Percentiles rank a stretch among this genome's conserved stretches.
phyloP scores from a whole-genome alignment of 2,329 filamentous ascomycete species.

The Decorospora gaudefroyi region DNA sequence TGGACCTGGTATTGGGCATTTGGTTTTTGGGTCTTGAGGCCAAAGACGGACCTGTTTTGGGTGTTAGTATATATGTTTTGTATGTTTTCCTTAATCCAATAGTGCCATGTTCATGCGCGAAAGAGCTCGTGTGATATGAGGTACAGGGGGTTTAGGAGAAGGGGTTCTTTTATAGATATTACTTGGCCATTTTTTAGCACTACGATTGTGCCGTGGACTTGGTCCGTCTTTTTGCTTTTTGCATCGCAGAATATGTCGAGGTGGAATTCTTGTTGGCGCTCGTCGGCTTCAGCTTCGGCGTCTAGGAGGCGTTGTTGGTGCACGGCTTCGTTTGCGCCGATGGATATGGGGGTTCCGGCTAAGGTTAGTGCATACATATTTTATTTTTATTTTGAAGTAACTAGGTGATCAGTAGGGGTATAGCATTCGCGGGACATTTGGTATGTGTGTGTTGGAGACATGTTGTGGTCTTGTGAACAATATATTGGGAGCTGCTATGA shows the following conservation, averaged over 20 bases:
- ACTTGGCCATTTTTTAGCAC: slow-evolving; percentile 54
- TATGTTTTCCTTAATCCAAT: no score
- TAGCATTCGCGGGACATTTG: not conserved
- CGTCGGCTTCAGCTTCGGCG: slow-evolving; percentile 53
- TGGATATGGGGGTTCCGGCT: slow-evolving; percentile 53
- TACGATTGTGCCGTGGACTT: slow-evolving; percentile 51
- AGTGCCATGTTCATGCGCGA: no score
- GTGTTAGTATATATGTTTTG: not conserved
- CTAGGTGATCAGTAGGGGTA: not conserved
- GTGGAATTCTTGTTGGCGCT: slow-evolving; percentile 57
- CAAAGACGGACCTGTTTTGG: slow-evolving; percentile 40
- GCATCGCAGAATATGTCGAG: slow-evolving; percentile 54
- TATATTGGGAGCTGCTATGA: slow-evolving; percentile 12
- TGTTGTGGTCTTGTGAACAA: slow-evolving; percentile 16
- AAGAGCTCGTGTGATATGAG: no score
- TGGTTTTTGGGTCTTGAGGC: slow-evolving; percentile 43
- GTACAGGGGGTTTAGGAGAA: not conserved
- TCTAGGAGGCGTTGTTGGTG: slow-evolving; percentile 55
- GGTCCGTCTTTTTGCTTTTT: slow-evolving; percentile 42
- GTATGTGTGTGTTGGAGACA: slow-evolving; percentile 5
- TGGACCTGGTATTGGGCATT: slow-evolving; percentile 30
- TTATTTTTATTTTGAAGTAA: slow-evolving; percentile 16
- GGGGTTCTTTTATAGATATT: not conserved
- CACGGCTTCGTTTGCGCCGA: slow-evolving; percentile 57
- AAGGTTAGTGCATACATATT: slow-evolving; percentile 43